Base-by-base conservation (phyloP, 345 rosid species). In the Citrus maxima region DNA sequence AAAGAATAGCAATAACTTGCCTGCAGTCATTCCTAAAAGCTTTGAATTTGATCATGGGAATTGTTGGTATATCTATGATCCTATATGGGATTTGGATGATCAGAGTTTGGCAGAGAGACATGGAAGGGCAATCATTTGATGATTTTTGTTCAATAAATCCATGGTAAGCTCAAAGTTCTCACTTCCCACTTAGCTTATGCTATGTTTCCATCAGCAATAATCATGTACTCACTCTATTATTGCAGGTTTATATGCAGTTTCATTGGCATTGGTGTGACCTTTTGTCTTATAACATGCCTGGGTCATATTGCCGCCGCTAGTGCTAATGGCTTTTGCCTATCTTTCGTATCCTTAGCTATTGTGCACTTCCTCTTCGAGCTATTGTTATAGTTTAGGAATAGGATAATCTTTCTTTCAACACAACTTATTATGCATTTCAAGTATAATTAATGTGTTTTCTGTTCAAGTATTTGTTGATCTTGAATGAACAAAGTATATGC, bases 201-300 rank as follows among this genome's bases (percentile, higher is more conserved):
- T 19, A 6, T 67, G 70, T 67, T 34, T n/a, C 38, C 25, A 67
- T 18, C 22, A 51, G 56, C 70, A 46, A 12, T 46, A 10, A 35
- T 24, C 54, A 37, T 67, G 51, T 22, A 3, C 25, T 28, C 37
- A 71, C 8, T 28, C 32, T 6, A 59, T 65, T 64, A 72, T n/a
- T 83, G 81, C 92, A 90, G 94, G 90, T 90, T 88, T 73, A 86
- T 84, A 76, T 85, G 73, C 82, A 79, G 80, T 46, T 85, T 83
- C 78, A 79, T 90, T 14, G 80, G 79, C 13, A 37, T 56, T 67
- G 93, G 92, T 46, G 64, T 80, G 55, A 8, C 82, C 72, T 71
- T 90, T 37, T 88, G 92, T 81, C 62, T 84, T 0, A 54, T 88
- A 51, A 80, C 94, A 74, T 86, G 94, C 84, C 37, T 89, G 25